Evolutionary conservation across 257 asterid species (phyloP).

Genomic region (Nicotiana undulata): DNA sequence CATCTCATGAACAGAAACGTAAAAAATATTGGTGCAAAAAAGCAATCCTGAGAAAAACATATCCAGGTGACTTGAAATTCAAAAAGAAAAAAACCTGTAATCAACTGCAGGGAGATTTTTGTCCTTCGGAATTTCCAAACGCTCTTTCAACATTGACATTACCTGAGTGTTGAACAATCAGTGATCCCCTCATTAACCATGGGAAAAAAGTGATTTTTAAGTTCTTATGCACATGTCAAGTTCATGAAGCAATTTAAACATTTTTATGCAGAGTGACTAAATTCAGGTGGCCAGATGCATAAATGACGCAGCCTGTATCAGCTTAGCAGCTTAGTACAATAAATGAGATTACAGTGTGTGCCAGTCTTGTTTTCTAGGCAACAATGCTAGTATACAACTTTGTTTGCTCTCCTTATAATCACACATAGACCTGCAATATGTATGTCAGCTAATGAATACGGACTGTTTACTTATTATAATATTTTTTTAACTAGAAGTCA

Average conservation of each 20-base stretch:
- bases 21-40: not conserved
- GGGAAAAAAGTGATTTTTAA: not conserved
- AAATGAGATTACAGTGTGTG: not conserved
- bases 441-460: not conserved
- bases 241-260: not conserved
- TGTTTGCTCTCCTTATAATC: not conserved
- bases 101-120: constrained; percentile 76
- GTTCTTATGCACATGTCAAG: not conserved
- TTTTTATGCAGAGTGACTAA: not conserved
- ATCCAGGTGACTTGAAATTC: not conserved
- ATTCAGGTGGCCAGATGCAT: not conserved
- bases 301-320: not conserved
- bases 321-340: not conserved
- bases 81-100: constrained; percentile 44
- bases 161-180: constrained; percentile 39
- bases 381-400: not conserved
- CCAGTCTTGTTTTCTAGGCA: not conserved
- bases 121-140: constrained; percentile 51
- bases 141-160: constrained; percentile 72
- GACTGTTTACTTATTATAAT: not conserved
- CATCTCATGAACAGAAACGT: not conserved
- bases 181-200: not conserved
- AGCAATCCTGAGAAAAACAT: not conserved
- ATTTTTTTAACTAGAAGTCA: not conserved
- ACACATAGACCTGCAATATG: not conserved